Evolutionary conservation across 345 rosid species (phyloP).

Genomic region (Brassica carinata): DNA sequence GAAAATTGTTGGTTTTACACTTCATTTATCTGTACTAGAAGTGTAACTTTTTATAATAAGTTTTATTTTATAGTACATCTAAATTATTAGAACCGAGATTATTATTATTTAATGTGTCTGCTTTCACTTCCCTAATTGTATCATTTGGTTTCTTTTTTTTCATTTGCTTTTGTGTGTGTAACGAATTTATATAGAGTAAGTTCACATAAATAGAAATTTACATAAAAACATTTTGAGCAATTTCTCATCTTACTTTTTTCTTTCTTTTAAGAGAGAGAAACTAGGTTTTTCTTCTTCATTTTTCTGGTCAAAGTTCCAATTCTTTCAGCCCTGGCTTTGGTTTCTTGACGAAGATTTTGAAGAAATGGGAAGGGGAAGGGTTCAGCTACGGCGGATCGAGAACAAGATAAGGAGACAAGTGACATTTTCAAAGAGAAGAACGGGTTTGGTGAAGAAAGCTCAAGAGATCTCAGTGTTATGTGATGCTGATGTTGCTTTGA

Average conservation of each 20-base stretch:
- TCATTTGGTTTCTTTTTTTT: conserved; percentile 35
- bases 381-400: conserved; percentile 96
- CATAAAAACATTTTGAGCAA: background rate
- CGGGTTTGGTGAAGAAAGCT: conserved; percentile 92
- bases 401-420: conserved; percentile 99
- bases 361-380: conserved; percentile 95
- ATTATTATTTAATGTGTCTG: conserved; percentile 6
- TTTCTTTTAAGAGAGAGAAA: conserved; percentile 19
- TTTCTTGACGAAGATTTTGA: background rate
- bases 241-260: conserved; percentile 22
- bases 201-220: conserved; percentile 22
- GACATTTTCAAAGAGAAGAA: conserved; percentile 92
- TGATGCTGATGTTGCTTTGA: conserved; percentile 96
- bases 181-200: background rate
- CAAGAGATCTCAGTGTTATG: conserved; percentile 93
- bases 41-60: background rate
- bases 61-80: background rate
- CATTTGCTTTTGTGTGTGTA: background rate
- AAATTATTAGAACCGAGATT: too few species aligned
- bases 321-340: background rate
- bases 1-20: background rate
- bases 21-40: background rate
- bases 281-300: conserved; percentile 24
- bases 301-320: conserved; percentile 16
- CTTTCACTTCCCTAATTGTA: conserved; percentile 39